Conservation (phyloP, 139 green algal genomes). For the Ostreobium quekettii region DNA sequence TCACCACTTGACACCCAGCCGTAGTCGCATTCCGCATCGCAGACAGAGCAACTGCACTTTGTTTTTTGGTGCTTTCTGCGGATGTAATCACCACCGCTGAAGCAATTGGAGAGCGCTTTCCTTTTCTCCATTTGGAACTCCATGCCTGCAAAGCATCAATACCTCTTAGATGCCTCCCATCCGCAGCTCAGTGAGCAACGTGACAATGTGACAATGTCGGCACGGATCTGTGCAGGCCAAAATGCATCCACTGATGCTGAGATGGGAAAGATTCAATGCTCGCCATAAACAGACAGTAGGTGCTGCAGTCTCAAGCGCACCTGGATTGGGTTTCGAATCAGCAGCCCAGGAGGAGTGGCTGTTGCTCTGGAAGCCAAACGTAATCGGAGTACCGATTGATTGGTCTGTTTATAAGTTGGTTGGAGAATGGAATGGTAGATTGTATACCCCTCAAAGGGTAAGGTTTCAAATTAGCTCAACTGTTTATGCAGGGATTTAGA, state of each 20-base stretch:
- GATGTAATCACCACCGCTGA: constrained; percentile 50
- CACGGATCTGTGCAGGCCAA: not conserved
- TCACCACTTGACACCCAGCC: constrained; percentile 36
- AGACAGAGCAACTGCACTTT: constrained; percentile 43
- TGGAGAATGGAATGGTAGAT: too few relatives aligned
- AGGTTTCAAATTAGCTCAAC: too few relatives aligned
- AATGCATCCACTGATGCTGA: not conserved
- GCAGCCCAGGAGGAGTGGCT: too few relatives aligned
- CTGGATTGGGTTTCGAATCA: not conserved
- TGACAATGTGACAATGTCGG: not conserved
- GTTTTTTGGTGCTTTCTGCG: constrained; percentile 15
- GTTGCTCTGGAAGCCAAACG: too few relatives aligned
- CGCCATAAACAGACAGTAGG: not conserved
- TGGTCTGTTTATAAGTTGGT: too few relatives aligned
- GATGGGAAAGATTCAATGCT: not conserved
- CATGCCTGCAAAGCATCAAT: not conserved
- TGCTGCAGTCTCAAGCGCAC: not conserved
- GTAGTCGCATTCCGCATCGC: constrained; percentile 67
- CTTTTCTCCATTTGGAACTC: constrained; percentile 22
- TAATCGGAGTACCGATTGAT: too few relatives aligned
- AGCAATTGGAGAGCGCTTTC: constrained; percentile 43
- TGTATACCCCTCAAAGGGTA: too few relatives aligned
- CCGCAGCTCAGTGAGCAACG: not conserved
- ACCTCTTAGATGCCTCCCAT: not conserved
- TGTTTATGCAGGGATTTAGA: too few relatives aligned